These are phyloP conservation scores for Phytophthora sp. DNA, from an alignment of 352 stramenopile genomes.

Conservation along the genomic window DNA sequence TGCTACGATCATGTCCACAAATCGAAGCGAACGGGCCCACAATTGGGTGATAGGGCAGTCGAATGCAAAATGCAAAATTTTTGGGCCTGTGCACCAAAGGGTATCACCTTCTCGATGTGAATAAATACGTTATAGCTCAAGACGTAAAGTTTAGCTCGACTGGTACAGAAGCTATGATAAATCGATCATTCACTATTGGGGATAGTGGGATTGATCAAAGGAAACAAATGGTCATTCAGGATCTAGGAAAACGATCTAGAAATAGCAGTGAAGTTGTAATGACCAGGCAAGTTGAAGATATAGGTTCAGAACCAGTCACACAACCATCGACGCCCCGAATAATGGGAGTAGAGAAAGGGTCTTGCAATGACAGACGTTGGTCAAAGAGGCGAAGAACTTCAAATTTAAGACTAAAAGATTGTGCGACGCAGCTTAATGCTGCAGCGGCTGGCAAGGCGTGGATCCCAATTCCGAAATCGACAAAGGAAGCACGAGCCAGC, in stretches of 20 bases:
- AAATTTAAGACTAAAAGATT: conserved; percentile 2
- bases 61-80: too few relatives aligned
- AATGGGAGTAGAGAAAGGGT: background rate
- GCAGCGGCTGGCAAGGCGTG: background rate
- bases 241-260: conserved; percentile 1
- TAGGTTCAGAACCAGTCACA: background rate
- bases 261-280: background rate
- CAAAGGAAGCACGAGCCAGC: conserved; percentile 7
- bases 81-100: conserved; percentile 8
- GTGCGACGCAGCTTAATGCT: background rate
- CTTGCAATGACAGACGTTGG: background rate
- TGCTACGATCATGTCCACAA: too few relatives aligned
- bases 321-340: background rate
- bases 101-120: too few relatives aligned
- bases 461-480: conserved; percentile 4
- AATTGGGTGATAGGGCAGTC: too few relatives aligned
- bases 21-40: too few relatives aligned
- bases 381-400: background rate
- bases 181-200: too few relatives aligned
- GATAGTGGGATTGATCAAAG: background rate
- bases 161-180: too few relatives aligned
- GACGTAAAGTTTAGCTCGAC: too few relatives aligned
- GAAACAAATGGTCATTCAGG: background rate
- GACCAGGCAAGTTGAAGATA: background rate
- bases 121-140: too few relatives aligned